Evolutionary conservation across 139 green algal species (phyloP).

Genomic region (Pleodorina starrii): DNA sequence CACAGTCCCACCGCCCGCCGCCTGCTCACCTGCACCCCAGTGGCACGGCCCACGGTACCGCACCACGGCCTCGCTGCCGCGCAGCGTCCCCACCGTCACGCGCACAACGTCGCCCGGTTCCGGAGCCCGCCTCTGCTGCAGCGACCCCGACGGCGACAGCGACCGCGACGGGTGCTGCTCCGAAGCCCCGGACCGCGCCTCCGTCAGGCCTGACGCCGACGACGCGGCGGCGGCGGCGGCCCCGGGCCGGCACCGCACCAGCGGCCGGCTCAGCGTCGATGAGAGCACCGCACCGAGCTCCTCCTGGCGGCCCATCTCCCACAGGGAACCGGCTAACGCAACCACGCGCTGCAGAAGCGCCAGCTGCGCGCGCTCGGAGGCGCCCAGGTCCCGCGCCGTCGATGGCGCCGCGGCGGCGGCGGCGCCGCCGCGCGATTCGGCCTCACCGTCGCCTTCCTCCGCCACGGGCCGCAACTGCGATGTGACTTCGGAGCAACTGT

Average conservation of each 20-base stretch:
- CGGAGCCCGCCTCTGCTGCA: background rate
- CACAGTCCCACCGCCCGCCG: no score
- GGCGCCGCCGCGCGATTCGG: background rate
- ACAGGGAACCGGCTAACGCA: background rate
- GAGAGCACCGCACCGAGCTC: constrained; percentile 27
- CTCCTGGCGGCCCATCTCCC: background rate
- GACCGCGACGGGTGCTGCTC: no score
- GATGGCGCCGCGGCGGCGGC: background rate
- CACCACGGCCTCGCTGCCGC: background rate
- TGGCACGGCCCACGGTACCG: constrained; percentile 22
- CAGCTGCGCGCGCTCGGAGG: constrained; percentile 18
- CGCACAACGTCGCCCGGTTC: background rate
- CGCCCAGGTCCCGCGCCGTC: background rate
- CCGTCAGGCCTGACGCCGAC: background rate
- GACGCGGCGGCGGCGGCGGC: background rate
- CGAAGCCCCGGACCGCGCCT: background rate
- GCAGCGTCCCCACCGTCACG: background rate
- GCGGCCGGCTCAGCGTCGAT: constrained; percentile 4
- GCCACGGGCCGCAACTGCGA: background rate
- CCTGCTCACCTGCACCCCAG: constrained; percentile 14
- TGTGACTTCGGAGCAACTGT: background rate
- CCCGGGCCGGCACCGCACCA: background rate
- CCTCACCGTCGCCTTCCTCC: background rate
- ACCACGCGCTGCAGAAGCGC: constrained; percentile 34
- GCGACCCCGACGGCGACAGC: background rate